Base-by-base conservation (phyloP, 2,329 filamentous ascomycete genomes). In the Fusarium sp. region DNA sequence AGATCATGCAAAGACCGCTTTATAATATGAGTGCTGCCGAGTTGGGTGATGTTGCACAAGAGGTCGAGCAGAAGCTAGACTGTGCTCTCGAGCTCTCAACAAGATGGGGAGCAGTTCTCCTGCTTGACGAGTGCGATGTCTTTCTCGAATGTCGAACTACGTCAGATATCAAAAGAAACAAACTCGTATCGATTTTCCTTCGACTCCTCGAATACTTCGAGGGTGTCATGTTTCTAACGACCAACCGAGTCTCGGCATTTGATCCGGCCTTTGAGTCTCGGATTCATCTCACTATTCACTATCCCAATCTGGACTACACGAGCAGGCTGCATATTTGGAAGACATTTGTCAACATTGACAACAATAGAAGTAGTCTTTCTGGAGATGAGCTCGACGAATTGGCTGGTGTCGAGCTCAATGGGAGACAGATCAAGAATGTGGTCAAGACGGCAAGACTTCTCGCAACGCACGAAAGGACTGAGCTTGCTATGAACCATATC, bases 371-470 rank as follows among this genome's bases (percentile, higher is more conserved):
- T 18, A n/a, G 10, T 18, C 20, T 55, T 41, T 30, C 34, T 4
- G 24, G 55, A 14, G 55, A 36, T 36, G 60, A 70, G 8, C 15
- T 71, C 3, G 45, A 20, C 6, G 36, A 62, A 18, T n/a, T 72
- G 5, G 63, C 59, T 0, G 15, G 28, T 13, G 41, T 54, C 20
- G 59, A 61, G 6, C 63, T 68, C 12, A 72, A 72, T n/a, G 63
- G 70, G 18, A 61, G 63, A 14, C 55, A 72, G 45, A 72, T 72
- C 22, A 58, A 72, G 45, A 72, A 72, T 14, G 45, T 68, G 13
- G 39, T 65, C 17, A 72, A 68, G 41, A 72, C 59, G 8, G 68
- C 58, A 10, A 48, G 67, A 6, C 36, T 70, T 7, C 28, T 72
- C 5, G 62, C 56, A 14, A 24, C 47, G 4, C 60, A 59, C 2